Evolutionary conservation across 2,329 filamentous ascomycete genomes (phyloP).

Genomic region (Fusarium luffae): DNA sequence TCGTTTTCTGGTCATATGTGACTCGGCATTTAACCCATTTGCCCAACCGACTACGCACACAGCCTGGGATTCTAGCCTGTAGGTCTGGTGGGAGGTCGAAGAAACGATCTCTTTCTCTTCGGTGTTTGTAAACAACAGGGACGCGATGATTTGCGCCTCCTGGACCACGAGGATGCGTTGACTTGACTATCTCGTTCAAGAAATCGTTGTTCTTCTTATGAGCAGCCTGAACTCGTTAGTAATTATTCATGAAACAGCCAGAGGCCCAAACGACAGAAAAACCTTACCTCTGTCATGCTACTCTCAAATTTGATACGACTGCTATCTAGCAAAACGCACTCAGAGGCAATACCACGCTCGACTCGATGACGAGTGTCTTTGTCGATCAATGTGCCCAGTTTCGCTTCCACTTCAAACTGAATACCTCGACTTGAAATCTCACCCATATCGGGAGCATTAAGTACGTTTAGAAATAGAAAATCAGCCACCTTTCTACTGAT

Average conservation of each 20-base stretch:
- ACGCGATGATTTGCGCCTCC: constrained; percentile 60
- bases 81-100: constrained; percentile 75
- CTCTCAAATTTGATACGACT: constrained; percentile 79
- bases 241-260: not conserved
- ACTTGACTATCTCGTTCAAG: constrained; percentile 75
- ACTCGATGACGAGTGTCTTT: constrained; percentile 77
- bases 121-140: constrained; percentile 82
- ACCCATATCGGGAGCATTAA: constrained; percentile 72
- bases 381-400: constrained; percentile 84
- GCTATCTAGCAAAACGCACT: constrained; percentile 74
- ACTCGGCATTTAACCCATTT: constrained; percentile 65
- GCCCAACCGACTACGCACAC: constrained; percentile 69
- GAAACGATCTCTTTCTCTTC: constrained; percentile 85
- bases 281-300: constrained; percentile 86
- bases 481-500: constrained; percentile 81
- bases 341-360: constrained; percentile 73
- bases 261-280: not conserved
- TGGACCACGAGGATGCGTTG: constrained; percentile 67
- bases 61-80: constrained; percentile 70
- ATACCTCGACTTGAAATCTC: constrained; percentile 73
- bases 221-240: constrained; percentile 67
- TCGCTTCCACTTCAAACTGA: constrained; percentile 92
- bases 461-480: constrained; percentile 79
- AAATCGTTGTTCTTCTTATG: constrained; percentile 87
- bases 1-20: constrained; percentile 79